Base-by-base conservation (phyloP, 208 protist species). In the Trypanosoma scelopori region DNA sequence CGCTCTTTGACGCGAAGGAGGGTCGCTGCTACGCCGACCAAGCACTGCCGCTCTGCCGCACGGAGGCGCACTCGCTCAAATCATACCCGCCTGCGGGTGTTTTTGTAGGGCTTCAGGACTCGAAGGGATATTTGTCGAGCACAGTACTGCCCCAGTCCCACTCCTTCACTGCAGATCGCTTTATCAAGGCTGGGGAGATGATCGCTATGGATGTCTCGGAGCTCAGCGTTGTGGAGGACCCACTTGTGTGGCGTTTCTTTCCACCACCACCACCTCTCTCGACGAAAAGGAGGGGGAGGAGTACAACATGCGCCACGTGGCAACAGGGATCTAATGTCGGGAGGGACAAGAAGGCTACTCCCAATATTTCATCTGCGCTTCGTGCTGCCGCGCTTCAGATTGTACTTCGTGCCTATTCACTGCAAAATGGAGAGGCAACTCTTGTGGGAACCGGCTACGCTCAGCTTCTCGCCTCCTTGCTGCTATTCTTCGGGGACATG, bases 141-240 rank as follows among this genome's bases (percentile, higher is more conserved):
- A 23, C 15, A 11, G 3, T 13, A 13, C 25, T 23, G 27, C 3
- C 22, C 3, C 51, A 42, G 25, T 18, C 28, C 3, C 48, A 30
- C 48, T 30, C 11, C 7, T 15, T 70, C 25, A n/a, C 64, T 11
- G 65, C 65, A 23, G 4, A 41, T 9, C 65, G 65, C 15, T 20
- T 18, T 16, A 65, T 71, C 22, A 32, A 45, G 20, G 55, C 65
- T 48, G 65, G 65, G 5, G 55, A 63, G 43, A 28, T 65, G 7
- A 56, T 71, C 22, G 52, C 55, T 16, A 71, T 71, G 65, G 65
- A 71, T 63, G 51, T 62, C 5, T 63, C 65, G 18, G 55, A 57
- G 20, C 1, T 63, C 16, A 32, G 11, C 30, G 32, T 65, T 25
- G 65, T 71, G 46, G 55, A 71, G 30, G 55, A 63, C 27, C 5